Percentiles rank a stretch among this genome's conserved stretches.
phyloP scores from a whole-genome alignment of 2,329 filamentous ascomycete genomes.

The Ceratocystis diversiconidia region DNA sequence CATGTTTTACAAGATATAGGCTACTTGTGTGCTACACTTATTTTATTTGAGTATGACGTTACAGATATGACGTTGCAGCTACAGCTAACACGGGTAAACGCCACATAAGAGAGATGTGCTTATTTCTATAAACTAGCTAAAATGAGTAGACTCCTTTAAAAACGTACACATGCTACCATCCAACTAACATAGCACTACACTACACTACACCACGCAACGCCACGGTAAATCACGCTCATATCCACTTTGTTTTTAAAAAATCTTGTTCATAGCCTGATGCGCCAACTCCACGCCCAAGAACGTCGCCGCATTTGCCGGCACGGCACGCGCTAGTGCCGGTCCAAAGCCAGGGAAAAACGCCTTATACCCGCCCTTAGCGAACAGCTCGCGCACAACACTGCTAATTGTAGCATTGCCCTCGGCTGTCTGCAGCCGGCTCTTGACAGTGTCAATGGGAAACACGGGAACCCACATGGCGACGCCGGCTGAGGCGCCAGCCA shows the following conservation, averaged over 20 bases:
- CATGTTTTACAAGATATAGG: no score
- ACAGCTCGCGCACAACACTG: slow-evolving; percentile 69
- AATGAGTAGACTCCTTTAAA: not conserved
- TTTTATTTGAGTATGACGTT: not conserved
- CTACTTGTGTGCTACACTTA: not conserved
- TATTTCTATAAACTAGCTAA: not conserved
- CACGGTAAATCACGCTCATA: no score
- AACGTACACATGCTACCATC: not conserved
- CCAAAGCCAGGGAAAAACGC: slow-evolving; percentile 97
- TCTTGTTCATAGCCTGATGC: slow-evolving; percentile 67
- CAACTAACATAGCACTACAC: no score
- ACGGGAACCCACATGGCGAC: slow-evolving; percentile 99
- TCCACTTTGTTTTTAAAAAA: slow-evolving; percentile 34
- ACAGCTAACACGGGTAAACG: not conserved
- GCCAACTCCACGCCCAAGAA: slow-evolving; percentile 78
- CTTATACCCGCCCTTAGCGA: slow-evolving; percentile 65
- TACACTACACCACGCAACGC: no score
- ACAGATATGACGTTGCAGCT: no score
- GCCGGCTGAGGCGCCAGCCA: slow-evolving; percentile 78
- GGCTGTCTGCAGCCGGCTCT: slow-evolving; percentile 82
- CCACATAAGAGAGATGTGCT: no score
- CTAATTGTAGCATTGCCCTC: slow-evolving; percentile 71
- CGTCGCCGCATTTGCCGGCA: slow-evolving; percentile 91
- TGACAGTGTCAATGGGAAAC: slow-evolving; percentile 94
- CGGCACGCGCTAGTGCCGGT: slow-evolving; percentile 78